phyloP scores from a whole-genome alignment of 805 yeast species.

The Candida pseudofarinosa region DNA sequence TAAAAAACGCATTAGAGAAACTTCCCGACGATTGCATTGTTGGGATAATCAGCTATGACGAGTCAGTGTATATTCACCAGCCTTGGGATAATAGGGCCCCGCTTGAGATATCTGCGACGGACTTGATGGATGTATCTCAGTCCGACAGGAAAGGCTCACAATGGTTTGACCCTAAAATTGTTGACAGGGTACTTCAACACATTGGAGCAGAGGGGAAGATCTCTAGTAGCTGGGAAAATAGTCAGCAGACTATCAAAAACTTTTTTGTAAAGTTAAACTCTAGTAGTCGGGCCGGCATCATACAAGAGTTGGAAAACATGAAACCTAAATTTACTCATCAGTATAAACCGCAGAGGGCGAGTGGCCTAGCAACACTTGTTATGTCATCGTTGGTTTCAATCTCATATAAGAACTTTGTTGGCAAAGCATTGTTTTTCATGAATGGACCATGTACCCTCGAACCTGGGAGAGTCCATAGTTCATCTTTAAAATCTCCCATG shows the following conservation, averaged over 20 bases:
- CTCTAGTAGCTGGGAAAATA: constrained; percentile 8
- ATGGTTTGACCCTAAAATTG: not conserved
- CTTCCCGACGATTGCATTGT: constrained; percentile 17
- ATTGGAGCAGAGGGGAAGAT: constrained; percentile 3
- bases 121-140: not conserved
- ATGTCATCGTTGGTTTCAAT: constrained; percentile 18
- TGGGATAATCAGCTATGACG: constrained; percentile 26
- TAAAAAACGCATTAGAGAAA: constrained; percentile 11
- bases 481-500: constrained; percentile 11
- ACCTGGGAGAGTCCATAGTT: constrained; percentile 33
- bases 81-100: not conserved
- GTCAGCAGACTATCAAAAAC: constrained; percentile 7
- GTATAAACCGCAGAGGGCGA: constrained; percentile 28
- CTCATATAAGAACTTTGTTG: constrained; percentile 19
- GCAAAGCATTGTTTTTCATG: constrained; percentile 25
- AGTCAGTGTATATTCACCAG: constrained; percentile 21
- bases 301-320: constrained; percentile 9
- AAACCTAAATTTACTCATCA: constrained; percentile 21
- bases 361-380: constrained; percentile 33
- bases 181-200: constrained; percentile 2
- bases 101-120: not conserved
- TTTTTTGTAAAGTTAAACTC: constrained; percentile 8
- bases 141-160: not conserved
- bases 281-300: constrained; percentile 6
- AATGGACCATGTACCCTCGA: constrained; percentile 37